Evolutionary conservation across 2,329 filamentous ascomycete species (phyloP), one percentile per base, ranked within the genome.

Genomic region (Fusarium floridanum): DNA sequence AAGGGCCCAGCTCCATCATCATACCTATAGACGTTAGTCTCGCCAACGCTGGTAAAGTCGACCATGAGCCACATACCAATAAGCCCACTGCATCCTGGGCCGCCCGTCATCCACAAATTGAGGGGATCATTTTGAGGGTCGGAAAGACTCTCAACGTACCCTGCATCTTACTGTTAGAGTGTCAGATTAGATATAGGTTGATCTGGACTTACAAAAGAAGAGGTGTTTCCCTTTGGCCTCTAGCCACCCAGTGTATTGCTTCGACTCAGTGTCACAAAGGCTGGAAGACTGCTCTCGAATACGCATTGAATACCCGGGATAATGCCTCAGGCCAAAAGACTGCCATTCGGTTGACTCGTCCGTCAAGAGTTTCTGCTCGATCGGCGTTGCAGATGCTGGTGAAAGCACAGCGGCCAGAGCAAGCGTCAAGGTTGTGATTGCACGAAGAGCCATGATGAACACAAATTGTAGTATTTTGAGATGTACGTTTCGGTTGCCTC

Each of bases 181-280:
- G 1, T 0, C 7, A 10, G 22, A 6, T 5, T 29, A 4, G 16
- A 53, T 8, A 29, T 29, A 8, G 8, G 4, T 17, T 6, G 6
- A 4, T 53, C 14, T n/a, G 29, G 24, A 32, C 48, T 32, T 29
- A 53, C 48, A 76, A 36, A 76, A 76, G 43, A 76, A 76, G 1
- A 76, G 67, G 11, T 76, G 75, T 48, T 77, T 73, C 2, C 64
- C 70, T 9, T 61, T 66, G 0, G 67, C 22, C 12, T 76, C 74
- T 0, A 76, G 61, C 75, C 74, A 76, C 1, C 75, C 75, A 0
- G 74, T 76, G 34, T 75, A 76, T 20, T 76, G 75, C 53, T 76
- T 76, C 2, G 74, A 71, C 0, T 68, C 72, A 1, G 74, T 73
- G 7, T 76, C 67, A 16, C 75, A 76, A 7, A 77, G 59, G 14